These are phyloP conservation scores for Cucumis hystrix DNA, from an alignment of 306 rosid genomes.

Conservation along the genomic window DNA sequence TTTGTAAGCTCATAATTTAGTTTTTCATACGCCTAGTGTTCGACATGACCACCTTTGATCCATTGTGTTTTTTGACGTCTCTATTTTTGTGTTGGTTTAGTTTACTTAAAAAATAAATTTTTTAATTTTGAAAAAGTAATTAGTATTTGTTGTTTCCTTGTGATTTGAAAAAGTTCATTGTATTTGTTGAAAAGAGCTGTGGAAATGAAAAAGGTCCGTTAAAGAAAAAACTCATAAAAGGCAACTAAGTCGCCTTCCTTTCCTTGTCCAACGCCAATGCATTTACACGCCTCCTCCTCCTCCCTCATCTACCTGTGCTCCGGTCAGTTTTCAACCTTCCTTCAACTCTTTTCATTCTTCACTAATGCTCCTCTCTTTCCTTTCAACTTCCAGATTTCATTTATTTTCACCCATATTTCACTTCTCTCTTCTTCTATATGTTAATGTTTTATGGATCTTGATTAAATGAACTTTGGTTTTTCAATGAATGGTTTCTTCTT, in stretches of 20 bases:
- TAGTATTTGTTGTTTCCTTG: too few relatives aligned
- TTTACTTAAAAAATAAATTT: too few relatives aligned
- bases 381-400: background rate
- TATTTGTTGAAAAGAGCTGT: too few relatives aligned
- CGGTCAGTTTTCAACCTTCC: background rate
- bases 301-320: background rate
- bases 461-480: background rate
- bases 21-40: too few relatives aligned
- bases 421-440: background rate
- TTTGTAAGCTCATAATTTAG: too few relatives aligned
- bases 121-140: too few relatives aligned
- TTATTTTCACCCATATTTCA: too few relatives aligned
- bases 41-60: too few relatives aligned
- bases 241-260: background rate
- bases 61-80: too few relatives aligned
- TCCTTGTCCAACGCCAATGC: background rate
- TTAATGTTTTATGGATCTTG: background rate
- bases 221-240: background rate
- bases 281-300: background rate
- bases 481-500: too few relatives aligned
- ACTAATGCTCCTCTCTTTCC: background rate
- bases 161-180: too few relatives aligned
- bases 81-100: too few relatives aligned
- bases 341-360: background rate
- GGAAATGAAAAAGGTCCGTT: background rate